Base-by-base conservation (phyloP, 2,329 filamentous ascomycete genomes). In the Colletotrichum sp. region DNA sequence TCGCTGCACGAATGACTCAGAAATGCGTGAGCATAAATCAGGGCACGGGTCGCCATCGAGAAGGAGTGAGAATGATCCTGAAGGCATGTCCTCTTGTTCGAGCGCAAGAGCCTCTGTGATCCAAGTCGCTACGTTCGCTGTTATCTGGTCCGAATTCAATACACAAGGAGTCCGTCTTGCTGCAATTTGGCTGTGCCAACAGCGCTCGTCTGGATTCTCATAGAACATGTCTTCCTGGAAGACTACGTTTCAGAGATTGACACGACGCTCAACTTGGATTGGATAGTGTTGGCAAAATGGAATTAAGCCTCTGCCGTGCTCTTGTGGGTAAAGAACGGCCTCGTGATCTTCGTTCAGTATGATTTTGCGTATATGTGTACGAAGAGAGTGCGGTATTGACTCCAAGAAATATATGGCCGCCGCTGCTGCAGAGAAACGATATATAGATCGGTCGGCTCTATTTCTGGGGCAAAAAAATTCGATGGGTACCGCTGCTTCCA, bases 341-440 rank as follows among this genome's bases (percentile, higher is more conserved):
- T 57, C 52, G 55, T 28, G 0, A 6, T 59, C 55, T 28, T 59
- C 55, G 55, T 28, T 16, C 0, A 59, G 55, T 3, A 59, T 28
- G 13, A 59, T 28, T 0, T 59, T 18, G 55, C 55, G 24, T 0
- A 59, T 0, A 5, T 18, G 55, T 28, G 0, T 28, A 12, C 55
- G 13, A 9, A 28, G 5, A 18, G 13, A 18, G 55, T 59, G 24
- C 55, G 24, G 22, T 16, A 13, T 18, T 24, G 55, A 28, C 55
- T 28, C 0, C 1, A 59, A 0, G 24, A 59, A 59, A 18, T 28
- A 18, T 9, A 59, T 0, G 55, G 55, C 55, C 13, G 15, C 24
- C 0, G 24, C 24, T 8, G 55, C 55, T 16, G 55, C 55, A 12
- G 55, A 59, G 22, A 59, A 59, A 18, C 55, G 55, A 28, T 59